Evolutionary conservation across 1,284 basidiomycete species (phyloP).

Genomic region (Butyriboletus appendiculatus): DNA sequence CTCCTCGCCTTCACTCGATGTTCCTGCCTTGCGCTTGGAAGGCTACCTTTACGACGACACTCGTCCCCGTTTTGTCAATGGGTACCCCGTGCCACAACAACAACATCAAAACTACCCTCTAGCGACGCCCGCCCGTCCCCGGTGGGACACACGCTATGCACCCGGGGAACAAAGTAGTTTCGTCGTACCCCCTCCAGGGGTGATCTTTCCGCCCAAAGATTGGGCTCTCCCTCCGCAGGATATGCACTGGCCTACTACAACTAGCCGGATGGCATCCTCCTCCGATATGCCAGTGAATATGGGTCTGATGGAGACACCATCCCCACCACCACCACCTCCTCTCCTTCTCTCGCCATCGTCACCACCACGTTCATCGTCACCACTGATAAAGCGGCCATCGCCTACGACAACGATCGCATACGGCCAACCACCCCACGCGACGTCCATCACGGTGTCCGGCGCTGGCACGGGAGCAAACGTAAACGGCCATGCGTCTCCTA

Average conservation of each 20-base stretch:
- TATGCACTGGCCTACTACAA: slow-evolving; percentile 8
- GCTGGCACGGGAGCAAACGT: slow-evolving; percentile 10
- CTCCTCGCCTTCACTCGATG: slow-evolving; percentile 5
- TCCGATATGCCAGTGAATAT: slow-evolving; percentile 2
- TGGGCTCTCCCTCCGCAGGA: slow-evolving; percentile 21
- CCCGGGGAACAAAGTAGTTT: slow-evolving; percentile 15
- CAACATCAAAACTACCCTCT: slow-evolving; percentile 14
- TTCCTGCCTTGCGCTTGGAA: slow-evolving; percentile 8
- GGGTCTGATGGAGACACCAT: slow-evolving; percentile 14
- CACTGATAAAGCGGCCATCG: slow-evolving; percentile 15
- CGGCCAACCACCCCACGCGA: slow-evolving; percentile 6
- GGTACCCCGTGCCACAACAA: slow-evolving; percentile 20
- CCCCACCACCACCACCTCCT: slow-evolving; percentile 15
- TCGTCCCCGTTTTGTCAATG: slow-evolving; percentile 8
- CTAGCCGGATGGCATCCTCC: slow-evolving; percentile 5
- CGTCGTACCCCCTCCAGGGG: slow-evolving; percentile 29
- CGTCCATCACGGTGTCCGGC: neutral
- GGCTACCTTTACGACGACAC: slow-evolving; percentile 3
- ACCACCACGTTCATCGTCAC: slow-evolving; percentile 14
- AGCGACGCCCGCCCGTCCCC: slow-evolving; percentile 1
- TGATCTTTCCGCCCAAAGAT: slow-evolving; percentile 28
- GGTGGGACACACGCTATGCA: slow-evolving; percentile 13
- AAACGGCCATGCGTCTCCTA: slow-evolving; percentile 12
- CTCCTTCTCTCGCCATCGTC: slow-evolving; percentile 21
- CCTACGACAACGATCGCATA: slow-evolving; percentile 13